These are phyloP conservation scores for Waltergamsia citrina DNA, from an alignment of 2,329 filamentous ascomycete genomes.

Conservation along the genomic window DNA sequence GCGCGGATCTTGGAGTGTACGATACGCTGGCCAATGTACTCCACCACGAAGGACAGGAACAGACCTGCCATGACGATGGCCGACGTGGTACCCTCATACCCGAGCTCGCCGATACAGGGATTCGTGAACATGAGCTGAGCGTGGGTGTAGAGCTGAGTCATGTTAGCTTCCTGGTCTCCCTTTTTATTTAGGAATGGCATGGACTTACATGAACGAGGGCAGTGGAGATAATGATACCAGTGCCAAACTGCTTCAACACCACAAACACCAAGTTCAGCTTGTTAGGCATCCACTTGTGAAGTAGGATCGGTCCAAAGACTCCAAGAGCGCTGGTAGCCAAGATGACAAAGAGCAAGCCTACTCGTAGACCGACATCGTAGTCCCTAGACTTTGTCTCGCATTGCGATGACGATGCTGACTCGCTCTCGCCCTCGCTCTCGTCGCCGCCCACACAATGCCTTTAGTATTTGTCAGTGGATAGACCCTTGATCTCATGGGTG, in stretches of 20 bases:
- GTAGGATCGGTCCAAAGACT: slow-evolving; percentile 58
- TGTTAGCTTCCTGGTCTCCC: no score
- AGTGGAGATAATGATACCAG: slow-evolving; percentile 63
- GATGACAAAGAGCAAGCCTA: slow-evolving; percentile 65
- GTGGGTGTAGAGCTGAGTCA: slow-evolving; percentile 58
- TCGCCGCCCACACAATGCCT: slow-evolving; percentile 49
- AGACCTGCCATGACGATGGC: slow-evolving; percentile 67
- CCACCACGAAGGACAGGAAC: slow-evolving; percentile 63
- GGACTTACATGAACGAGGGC: slow-evolving; percentile 55
- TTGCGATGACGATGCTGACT: slow-evolving; percentile 11
- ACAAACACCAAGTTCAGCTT: slow-evolving; percentile 43
- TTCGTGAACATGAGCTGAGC: slow-evolving; percentile 65
- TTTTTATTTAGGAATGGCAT: background rate
- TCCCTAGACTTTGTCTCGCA: slow-evolving; percentile 39
- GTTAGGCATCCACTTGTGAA: slow-evolving; percentile 46
- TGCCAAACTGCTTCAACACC: slow-evolving; percentile 64
- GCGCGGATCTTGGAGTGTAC: slow-evolving; percentile 27
- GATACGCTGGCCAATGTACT: slow-evolving; percentile 55
- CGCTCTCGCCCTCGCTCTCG: slow-evolving; percentile 27
- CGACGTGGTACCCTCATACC: slow-evolving; percentile 60
- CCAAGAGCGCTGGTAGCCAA: slow-evolving; percentile 59
- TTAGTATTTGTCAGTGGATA: no score
- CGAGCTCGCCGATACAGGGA: slow-evolving; percentile 54
- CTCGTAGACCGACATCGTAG: slow-evolving; percentile 59
- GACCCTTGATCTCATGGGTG: no score